Conservation (phyloP, 257 asterid species). For the Lycium barbarum region DNA sequence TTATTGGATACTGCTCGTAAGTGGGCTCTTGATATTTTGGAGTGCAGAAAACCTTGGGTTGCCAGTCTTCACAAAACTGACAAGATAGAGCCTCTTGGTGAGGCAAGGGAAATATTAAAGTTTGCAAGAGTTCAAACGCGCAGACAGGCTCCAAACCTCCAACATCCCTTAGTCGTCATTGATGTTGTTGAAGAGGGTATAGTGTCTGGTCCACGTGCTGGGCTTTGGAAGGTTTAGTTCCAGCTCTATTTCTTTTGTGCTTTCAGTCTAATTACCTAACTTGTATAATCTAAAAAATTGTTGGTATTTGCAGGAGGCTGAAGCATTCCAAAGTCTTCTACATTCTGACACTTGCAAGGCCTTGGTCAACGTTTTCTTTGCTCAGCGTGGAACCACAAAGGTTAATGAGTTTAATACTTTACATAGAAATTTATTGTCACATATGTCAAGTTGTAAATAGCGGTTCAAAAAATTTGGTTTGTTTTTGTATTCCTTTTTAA, state of each 20-base stretch:
- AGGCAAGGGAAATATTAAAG: conserved; percentile 89
- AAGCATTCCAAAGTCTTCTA: conserved; percentile 76
- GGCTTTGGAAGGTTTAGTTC: conserved; percentile 81
- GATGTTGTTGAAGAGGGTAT: conserved; percentile 96
- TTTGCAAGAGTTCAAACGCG: conserved; percentile 94
- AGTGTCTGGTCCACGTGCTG: conserved; percentile 86
- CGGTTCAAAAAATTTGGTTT: not conserved
- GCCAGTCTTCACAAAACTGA: conserved; percentile 81
- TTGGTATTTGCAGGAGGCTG: conserved; percentile 77
- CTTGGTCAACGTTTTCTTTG: conserved; percentile 92
- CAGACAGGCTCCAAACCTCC: conserved; percentile 90
- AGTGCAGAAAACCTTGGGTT: conserved; percentile 78
- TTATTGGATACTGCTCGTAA: conserved; percentile 76
- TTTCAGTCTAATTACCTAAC: not conserved
- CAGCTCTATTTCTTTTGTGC: conserved; percentile 31
- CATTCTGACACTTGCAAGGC: conserved; percentile 91
- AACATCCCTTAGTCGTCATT: conserved; percentile 87
- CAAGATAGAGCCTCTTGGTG: conserved; percentile 86
- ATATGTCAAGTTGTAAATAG: not conserved
- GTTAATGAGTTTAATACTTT: conserved; percentile 40
- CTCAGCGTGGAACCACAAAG: conserved; percentile 98
- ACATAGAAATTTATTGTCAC: not conserved
- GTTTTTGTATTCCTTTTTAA: not conserved
- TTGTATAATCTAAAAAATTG: not conserved
- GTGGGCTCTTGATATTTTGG: conserved; percentile 93